phyloP scores from a whole-genome alignment of 1,284 basidiomycete genomes.

The Sphaerobolus stellatus region DNA sequence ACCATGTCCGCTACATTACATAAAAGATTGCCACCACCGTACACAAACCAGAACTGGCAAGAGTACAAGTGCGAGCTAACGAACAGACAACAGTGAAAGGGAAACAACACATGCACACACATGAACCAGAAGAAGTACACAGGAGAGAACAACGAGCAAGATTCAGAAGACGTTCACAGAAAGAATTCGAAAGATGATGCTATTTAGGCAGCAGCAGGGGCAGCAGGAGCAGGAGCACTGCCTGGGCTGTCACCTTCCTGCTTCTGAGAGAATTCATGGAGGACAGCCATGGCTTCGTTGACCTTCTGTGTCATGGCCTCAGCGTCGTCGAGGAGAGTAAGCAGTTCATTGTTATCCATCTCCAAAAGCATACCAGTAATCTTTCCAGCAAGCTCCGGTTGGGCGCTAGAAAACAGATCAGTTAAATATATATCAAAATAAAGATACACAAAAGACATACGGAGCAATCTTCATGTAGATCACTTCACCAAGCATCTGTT shows the following conservation, averaged over 20 bases:
- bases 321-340: slow-evolving; percentile 78
- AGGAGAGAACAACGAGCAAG: background rate
- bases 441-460: slow-evolving; percentile 47
- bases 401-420: slow-evolving; percentile 30
- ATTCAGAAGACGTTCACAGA: too few species aligned
- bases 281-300: slow-evolving; percentile 79
- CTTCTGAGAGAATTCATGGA: slow-evolving; percentile 74
- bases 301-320: slow-evolving; percentile 87
- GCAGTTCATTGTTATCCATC: slow-evolving; percentile 92
- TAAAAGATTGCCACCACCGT: slow-evolving; percentile 16
- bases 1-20: slow-evolving; percentile 17
- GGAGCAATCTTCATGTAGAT: slow-evolving; percentile 85
- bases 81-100: slow-evolving; percentile 7
- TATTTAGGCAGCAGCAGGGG: background rate
- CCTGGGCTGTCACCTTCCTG: slow-evolving; percentile 29
- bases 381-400: slow-evolving; percentile 89
- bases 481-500: slow-evolving; percentile 94
- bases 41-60: slow-evolving; percentile 14
- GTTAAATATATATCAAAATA: slow-evolving; percentile 32
- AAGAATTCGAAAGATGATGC: background rate
- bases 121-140: background rate
- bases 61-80: slow-evolving; percentile 10
- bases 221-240: background rate
- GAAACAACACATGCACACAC: background rate
- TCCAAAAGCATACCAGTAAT: slow-evolving; percentile 97